Base-by-base conservation (phyloP, 2,329 filamentous ascomycete genomes). In the Cadophora gregata region DNA sequence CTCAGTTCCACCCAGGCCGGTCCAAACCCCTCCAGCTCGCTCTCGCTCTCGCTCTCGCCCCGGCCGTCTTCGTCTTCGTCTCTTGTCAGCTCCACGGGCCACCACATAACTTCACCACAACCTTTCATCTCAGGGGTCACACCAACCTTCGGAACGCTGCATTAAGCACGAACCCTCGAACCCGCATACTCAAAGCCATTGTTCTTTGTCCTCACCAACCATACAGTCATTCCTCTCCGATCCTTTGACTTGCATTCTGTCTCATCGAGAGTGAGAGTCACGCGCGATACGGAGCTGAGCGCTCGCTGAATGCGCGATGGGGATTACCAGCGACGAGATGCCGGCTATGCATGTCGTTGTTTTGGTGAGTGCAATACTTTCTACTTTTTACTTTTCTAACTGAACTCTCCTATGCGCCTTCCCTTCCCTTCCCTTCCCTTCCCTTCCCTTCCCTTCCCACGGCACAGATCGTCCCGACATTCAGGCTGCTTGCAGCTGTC, bases 291-390 rank as follows among this genome's bases (percentile, higher is more conserved):
- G 14, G 12, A 33, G 36, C n/a, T n/a, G n/a, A n/a, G n/a, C n/a
- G n/a, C n/a, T n/a, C 12, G 29, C 42, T 10, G 19, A 25, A 19
- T 59, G 51, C 38, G 48, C 48, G 55, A 69, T 71, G 69, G 69
- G 58, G 16, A 58, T 60, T 10, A 29, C 66, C 63, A 66, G 25
- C 29, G 63, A 65, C 29, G 61, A 62, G 51, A 58, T 58, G 65
- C 84, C 87, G 77, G 86, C 87, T 48, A 80, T 93, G 79, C 90
- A 93, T 79, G 88, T 93, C 56, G 92, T 93, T 80, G 83, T 93
- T 67, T 79, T 93, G 82, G 90, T 93, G 81, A 82, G 89, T 85
- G 21, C 48, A 16, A 31, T 36, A 16, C 5, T 19, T n/a, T 47
- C 4, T 19, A 21, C 42, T 2, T 12, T 59, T 42, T n/a, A 16